Conservation (phyloP, 2,329 filamentous ascomycete species). For the Trichoderma lentiforme region DNA sequence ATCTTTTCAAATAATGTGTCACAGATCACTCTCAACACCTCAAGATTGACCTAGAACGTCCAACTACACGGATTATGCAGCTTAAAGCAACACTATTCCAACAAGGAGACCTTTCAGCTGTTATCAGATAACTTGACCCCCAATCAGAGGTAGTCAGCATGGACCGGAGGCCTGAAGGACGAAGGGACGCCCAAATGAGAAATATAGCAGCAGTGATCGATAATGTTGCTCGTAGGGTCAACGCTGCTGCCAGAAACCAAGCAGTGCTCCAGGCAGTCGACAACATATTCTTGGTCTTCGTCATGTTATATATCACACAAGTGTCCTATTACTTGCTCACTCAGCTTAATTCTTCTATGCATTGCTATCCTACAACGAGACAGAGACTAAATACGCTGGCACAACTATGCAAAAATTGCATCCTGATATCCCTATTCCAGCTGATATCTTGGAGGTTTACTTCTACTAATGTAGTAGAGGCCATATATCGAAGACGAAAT, state of each 20-base stretch:
- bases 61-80: background rate
- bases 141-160: background rate
- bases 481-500: background rate
- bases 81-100: background rate
- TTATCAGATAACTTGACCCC: background rate
- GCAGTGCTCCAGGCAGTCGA: background rate
- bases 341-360: background rate
- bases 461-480: background rate
- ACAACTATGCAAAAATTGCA: background rate
- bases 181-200: background rate
- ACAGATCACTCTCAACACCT: background rate
- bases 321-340: background rate
- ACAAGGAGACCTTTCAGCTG: background rate
- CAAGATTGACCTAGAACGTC: background rate
- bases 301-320: background rate
- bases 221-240: background rate
- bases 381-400: background rate
- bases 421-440: background rate
- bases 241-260: background rate
- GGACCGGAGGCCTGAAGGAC: background rate
- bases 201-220: background rate
- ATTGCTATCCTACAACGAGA: background rate
- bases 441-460: background rate
- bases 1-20: background rate
- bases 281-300: background rate